These are phyloP conservation scores for Ophiosphaerella korrae DNA, from an alignment of 2,329 filamentous ascomycete genomes.

Conservation along the genomic window DNA sequence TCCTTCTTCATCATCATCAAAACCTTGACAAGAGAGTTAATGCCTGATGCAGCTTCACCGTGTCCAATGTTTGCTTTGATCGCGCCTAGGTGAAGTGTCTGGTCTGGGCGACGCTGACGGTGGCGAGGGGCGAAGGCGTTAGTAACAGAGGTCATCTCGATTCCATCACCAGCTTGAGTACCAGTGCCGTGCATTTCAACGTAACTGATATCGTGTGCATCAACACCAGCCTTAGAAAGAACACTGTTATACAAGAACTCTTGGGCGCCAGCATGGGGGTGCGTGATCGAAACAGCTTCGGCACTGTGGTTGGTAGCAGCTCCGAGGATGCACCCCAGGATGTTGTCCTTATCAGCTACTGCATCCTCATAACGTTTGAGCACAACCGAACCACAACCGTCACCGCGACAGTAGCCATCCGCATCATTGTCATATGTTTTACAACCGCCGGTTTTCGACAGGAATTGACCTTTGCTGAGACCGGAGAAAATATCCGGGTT, in stretches of 20 bases:
- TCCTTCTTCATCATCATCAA: slow-evolving; percentile 61
- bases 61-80: slow-evolving; percentile 63
- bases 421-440: slow-evolving; percentile 82
- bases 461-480: slow-evolving; percentile 75
- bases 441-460: slow-evolving; percentile 76
- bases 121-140: slow-evolving; percentile 63
- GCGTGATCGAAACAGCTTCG: slow-evolving; percentile 80
- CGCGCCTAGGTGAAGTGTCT: slow-evolving; percentile 59
- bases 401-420: slow-evolving; percentile 82
- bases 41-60: slow-evolving; percentile 60
- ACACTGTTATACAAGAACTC: slow-evolving; percentile 72
- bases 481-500: slow-evolving; percentile 82
- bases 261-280: slow-evolving; percentile 79
- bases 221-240: slow-evolving; percentile 72
- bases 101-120: slow-evolving; percentile 54
- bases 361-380: slow-evolving; percentile 83
- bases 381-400: slow-evolving; percentile 74
- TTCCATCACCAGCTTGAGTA: slow-evolving; percentile 81
- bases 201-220: slow-evolving; percentile 78
- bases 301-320: slow-evolving; percentile 82
- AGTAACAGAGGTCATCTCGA: slow-evolving; percentile 80
- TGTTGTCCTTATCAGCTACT: slow-evolving; percentile 72
- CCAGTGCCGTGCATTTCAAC: slow-evolving; percentile 91
- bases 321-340: slow-evolving; percentile 75
- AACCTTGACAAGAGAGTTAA: slow-evolving; percentile 60